Base-by-base conservation (phyloP, 1,284 basidiomycete species). In the Microbotryum scabiosae region DNA sequence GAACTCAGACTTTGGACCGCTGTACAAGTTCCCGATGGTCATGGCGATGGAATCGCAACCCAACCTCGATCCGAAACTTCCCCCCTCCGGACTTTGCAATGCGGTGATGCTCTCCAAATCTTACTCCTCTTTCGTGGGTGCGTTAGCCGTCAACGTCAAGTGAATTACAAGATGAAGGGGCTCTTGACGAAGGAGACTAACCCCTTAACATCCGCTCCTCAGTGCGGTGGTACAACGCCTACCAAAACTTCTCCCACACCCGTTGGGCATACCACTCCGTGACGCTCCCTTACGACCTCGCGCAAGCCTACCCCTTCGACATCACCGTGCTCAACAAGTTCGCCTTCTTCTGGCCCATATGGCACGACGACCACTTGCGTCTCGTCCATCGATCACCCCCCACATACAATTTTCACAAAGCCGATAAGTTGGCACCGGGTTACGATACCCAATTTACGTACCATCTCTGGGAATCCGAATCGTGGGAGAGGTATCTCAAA, bases 341-440 rank as follows among this genome's bases (percentile, higher is more conserved):
- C 43, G 78, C 78, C 0, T 77, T 80, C 68, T 80, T 79, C 68
- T 79, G 76, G 74, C 79, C 79, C 0, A 72, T 78, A 63, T 79
- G 78, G 77, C 61, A 67, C 56, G 66, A 67, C 54, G 63, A 67
- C 58, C 61, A 64, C 45, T 56, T 67, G 2, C 58, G 59, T 6
- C 20, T 61, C 14, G 36, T 67, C 7, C 66, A 67, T 44, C 66
- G 63, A 5, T 45, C 30, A 1, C 8, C 28, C 23, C 25, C 26
- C 0, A 20, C 43, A 4, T 56, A 61, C 55, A 20, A 36, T n/a
- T 67, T 67, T 59, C 49, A 54, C 46, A 14, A 21, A 5, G 30
- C 60, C 10, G 32, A 36, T 4, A 26, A 49, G 1, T 55, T 62
- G n/a, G 56, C 66, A 0, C 63, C 61, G 0, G 51, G 58, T 0